These are phyloP conservation scores for Bruguiera sexangula DNA, from an alignment of 345 rosid genomes.

Conservation along the genomic window DNA sequence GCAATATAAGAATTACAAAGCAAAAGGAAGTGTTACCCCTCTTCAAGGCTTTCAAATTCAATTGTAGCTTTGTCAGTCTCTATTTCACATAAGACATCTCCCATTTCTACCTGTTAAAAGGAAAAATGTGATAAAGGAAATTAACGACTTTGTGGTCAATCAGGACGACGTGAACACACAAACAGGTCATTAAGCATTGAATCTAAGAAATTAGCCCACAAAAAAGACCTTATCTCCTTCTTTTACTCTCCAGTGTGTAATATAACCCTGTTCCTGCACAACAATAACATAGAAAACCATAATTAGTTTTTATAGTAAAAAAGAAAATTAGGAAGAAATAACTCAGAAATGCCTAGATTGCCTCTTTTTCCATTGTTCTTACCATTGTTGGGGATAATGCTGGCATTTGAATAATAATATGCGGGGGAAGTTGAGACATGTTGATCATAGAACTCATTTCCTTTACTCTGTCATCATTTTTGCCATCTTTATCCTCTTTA, in stretches of 20 bases:
- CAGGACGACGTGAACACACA: neutral
- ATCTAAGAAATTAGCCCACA: neutral
- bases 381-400: conserved; percentile 99
- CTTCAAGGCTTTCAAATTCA: conserved; percentile 94
- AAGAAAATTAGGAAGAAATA: conserved; percentile 8
- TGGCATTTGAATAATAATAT: conserved; percentile 81
- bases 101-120: conserved; percentile 81
- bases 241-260: conserved; percentile 78
- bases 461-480: conserved; percentile 36
- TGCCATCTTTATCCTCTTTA: conserved; percentile 33
- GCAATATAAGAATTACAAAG: neutral
- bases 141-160: conserved; percentile 7
- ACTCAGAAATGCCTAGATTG: conserved; percentile 5
- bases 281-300: conserved; percentile 24
- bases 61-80: conserved; percentile 98
- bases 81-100: conserved; percentile 93
- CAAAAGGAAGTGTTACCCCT: conserved; percentile 55
- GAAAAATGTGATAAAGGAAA: conserved; percentile 20
- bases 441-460: conserved; percentile 40
- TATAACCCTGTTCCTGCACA: conserved; percentile 84
- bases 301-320: conserved; percentile 15
- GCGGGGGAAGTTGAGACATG: conserved; percentile 75
- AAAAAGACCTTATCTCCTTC: conserved; percentile 93
- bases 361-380: conserved; percentile 3
- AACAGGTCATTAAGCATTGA: neutral